Evolutionary conservation across 2,329 filamentous ascomycete species (phyloP).

Genomic region (Hymenoscyphus infarciens): DNA sequence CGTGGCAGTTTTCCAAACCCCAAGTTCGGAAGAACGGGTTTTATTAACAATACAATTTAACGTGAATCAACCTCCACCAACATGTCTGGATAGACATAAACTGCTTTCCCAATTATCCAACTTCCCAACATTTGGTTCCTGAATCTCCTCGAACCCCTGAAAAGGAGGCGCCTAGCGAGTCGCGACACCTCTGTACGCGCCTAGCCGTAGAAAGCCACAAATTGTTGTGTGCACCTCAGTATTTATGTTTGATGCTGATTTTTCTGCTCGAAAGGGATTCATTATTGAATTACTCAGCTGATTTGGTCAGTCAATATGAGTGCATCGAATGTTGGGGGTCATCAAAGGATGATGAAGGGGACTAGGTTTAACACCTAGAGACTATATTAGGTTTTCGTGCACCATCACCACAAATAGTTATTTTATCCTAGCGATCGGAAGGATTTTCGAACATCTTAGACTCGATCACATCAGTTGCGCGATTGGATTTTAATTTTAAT

Average conservation of each 20-base stretch:
- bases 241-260: background rate
- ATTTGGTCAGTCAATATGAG: background rate
- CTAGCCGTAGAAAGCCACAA: background rate
- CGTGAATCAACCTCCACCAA: background rate
- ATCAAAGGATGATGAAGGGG: background rate
- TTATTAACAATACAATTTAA: background rate
- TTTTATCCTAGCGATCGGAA: background rate
- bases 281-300: background rate
- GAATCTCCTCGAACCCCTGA: background rate
- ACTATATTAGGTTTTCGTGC: background rate
- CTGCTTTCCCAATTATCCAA: background rate
- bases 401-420: background rate
- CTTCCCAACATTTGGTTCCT: background rate
- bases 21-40: background rate
- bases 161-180: constrained; percentile 3
- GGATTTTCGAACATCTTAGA: background rate
- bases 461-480: background rate
- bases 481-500: background rate
- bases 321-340: background rate
- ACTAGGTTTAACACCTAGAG: background rate
- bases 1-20: background rate
- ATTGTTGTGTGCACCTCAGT: background rate
- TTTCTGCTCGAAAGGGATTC: background rate
- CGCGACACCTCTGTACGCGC: background rate
- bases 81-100: background rate